phyloP scores from a whole-genome alignment of 257 asterid species.

The Cinchona pubescens region DNA sequence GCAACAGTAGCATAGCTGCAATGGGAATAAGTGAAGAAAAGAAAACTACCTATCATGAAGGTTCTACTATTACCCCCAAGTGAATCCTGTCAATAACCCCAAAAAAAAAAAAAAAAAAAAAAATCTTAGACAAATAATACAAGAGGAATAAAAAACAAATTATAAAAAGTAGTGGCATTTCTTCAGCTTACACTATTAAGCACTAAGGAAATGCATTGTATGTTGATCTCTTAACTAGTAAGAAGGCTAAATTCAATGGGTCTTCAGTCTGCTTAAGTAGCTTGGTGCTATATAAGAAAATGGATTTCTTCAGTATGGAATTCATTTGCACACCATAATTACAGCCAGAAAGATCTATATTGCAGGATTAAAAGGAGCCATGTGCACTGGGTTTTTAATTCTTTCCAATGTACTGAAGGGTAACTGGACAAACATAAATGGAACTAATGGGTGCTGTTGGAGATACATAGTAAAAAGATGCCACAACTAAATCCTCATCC shows the following conservation, averaged over 20 bases:
- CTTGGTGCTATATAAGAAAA: not conserved
- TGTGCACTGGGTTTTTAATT: not conserved
- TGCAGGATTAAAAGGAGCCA: not conserved
- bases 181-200: not conserved
- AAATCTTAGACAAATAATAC: constrained; percentile 3
- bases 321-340: not conserved
- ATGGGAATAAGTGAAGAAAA: not conserved
- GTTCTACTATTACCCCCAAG: constrained; percentile 99
- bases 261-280: not conserved
- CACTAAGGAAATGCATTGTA: not conserved
- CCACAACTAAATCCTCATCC: not conserved
- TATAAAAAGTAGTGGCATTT: not conserved
- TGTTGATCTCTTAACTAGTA: not conserved
- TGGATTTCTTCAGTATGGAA: not conserved
- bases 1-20: not conserved
- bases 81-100: constrained; percentile 77
- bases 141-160: not conserved
- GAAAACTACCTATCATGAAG: constrained; percentile 81
- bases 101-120: too few species aligned
- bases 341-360: not conserved
- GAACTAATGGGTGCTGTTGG: not conserved
- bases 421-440: not conserved
- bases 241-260: not conserved
- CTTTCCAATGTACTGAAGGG: not conserved
- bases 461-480: not conserved